A percentile compares a stretch with the other conserved stretches of the same genome.
Conservation (phyloP, 768 basidiomycete genomes). For the Holtermanniella nyarrowii region DNA sequence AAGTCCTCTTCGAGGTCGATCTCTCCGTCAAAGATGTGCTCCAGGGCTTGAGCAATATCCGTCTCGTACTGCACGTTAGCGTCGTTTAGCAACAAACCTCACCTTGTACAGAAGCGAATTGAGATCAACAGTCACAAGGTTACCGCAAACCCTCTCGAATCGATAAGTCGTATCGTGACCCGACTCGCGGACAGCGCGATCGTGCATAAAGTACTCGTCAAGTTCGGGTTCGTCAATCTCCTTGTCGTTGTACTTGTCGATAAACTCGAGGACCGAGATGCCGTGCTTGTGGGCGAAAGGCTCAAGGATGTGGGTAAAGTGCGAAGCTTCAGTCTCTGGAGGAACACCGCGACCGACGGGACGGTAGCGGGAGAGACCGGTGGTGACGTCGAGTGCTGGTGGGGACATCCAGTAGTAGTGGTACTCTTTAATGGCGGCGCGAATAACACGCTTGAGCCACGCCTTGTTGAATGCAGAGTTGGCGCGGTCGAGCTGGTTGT, state of each 20-base stretch:
- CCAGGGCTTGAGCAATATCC: constrained; percentile 95
- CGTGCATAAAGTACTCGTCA: constrained; percentile 96
- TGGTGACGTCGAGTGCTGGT: constrained; percentile 87
- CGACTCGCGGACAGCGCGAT: constrained; percentile 89
- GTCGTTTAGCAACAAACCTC: constrained; percentile 1
- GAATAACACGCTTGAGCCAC: constrained; percentile 93
- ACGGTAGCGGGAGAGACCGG: constrained; percentile 86
- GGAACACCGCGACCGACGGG: constrained; percentile 92
- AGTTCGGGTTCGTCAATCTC: constrained; percentile 70
- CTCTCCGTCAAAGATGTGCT: constrained; percentile 86
- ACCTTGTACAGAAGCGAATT: constrained; percentile 87
- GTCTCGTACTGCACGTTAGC: constrained; percentile 58
- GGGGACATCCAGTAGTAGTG: constrained; percentile 94
- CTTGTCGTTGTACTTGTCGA: constrained; percentile 86
- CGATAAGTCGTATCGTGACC: constrained; percentile 95
- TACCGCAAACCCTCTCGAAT: constrained; percentile 94
- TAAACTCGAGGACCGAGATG: constrained; percentile 88
- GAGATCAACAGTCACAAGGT: constrained; percentile 90
- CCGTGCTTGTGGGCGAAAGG: constrained; percentile 88
- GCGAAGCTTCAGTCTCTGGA: constrained; percentile 95
- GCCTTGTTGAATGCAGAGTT: constrained; percentile 67
- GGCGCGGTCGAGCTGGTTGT: constrained; percentile 83
- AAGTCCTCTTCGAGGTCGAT: constrained; percentile 90
- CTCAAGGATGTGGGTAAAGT: constrained; percentile 95
- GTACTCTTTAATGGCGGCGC: constrained; percentile 97